Percentiles rank a stretch among this genome's conserved stretches.
These are phyloP conservation scores for Mortierella sp. DNA, from an alignment of 371 early-diverging fungal genomes.

Conservation along the genomic window DNA sequence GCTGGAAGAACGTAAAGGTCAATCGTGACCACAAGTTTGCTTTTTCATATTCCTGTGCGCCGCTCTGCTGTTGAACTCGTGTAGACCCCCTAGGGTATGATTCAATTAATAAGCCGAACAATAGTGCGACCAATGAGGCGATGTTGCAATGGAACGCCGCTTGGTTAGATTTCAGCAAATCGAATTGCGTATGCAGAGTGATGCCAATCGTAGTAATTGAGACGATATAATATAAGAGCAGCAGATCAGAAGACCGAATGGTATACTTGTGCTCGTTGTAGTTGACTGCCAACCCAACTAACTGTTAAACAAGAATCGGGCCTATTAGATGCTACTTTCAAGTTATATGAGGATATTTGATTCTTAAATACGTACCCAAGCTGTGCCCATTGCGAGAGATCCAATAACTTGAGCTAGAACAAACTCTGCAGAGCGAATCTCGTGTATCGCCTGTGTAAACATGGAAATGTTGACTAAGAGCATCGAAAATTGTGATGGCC, in stretches of 20 bases:
- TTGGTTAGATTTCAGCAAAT: neutral
- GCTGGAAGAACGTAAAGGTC: conserved; percentile 34
- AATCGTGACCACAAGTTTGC: conserved; percentile 32
- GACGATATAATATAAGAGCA: conserved; percentile 23
- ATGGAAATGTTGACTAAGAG: neutral
- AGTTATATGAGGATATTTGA: neutral
- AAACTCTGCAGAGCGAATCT: neutral
- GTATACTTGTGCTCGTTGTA: conserved; percentile 44
- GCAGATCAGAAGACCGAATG: conserved; percentile 36
- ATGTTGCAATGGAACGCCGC: conserved; percentile 1
- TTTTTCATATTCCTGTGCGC: conserved; percentile 27
- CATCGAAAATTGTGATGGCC: conserved; percentile 35
- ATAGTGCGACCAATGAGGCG: conserved; percentile 10
- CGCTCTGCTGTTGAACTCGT: conserved; percentile 23
- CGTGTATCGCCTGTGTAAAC: conserved; percentile 2
- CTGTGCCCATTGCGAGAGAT: conserved; percentile 12
- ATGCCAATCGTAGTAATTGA: conserved; percentile 5
- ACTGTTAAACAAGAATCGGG: conserved; percentile 8
- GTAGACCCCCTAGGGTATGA: conserved; percentile 40
- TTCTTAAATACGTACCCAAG: conserved; percentile 24
- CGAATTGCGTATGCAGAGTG: conserved; percentile 18
- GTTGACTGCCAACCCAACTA: conserved; percentile 26
- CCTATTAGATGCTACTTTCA: neutral
- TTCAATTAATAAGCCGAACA: conserved; percentile 24
- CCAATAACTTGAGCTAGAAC: conserved; percentile 8